Evolutionary conservation across 257 asterid genomes (phyloP).

Genomic region (Datura wrightii): DNA sequence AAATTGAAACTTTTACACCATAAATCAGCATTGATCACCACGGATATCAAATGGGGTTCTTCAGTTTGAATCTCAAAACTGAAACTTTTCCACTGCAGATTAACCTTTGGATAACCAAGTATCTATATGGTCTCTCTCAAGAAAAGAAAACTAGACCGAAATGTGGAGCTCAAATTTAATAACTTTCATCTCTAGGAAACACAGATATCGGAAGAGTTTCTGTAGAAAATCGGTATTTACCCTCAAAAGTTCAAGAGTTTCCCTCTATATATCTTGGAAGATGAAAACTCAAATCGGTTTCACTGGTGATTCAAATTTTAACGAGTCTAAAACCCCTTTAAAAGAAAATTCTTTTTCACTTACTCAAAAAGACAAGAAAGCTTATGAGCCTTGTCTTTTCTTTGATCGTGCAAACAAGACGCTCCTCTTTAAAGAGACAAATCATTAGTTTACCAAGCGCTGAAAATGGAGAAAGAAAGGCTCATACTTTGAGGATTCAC

Average conservation of each 20-base stretch:
- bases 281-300: neutral
- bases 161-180: neutral
- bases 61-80: neutral
- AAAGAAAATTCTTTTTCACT: neutral
- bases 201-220: neutral
- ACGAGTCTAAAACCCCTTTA: neutral
- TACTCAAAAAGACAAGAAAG: slow-evolving; percentile 10
- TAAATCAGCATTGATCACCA: neutral
- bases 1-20: neutral
- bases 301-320: neutral
- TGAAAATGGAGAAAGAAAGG: slow-evolving; percentile 24
- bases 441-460: slow-evolving; percentile 23
- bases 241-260: neutral
- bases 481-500: slow-evolving; percentile 34
- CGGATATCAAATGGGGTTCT: neutral
- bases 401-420: neutral
- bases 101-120: too few species aligned
- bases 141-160: neutral
- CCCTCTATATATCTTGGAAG: neutral
- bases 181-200: neutral
- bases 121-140: neutral
- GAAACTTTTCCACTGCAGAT: neutral
- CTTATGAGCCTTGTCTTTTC: neutral
- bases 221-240: neutral
- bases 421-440: slow-evolving; percentile 23